Evolutionary conservation across 1,284 basidiomycete genomes (phyloP), one percentile per base, ranked within the genome.

Genomic region (Cryptococcus neoformans): DNA sequence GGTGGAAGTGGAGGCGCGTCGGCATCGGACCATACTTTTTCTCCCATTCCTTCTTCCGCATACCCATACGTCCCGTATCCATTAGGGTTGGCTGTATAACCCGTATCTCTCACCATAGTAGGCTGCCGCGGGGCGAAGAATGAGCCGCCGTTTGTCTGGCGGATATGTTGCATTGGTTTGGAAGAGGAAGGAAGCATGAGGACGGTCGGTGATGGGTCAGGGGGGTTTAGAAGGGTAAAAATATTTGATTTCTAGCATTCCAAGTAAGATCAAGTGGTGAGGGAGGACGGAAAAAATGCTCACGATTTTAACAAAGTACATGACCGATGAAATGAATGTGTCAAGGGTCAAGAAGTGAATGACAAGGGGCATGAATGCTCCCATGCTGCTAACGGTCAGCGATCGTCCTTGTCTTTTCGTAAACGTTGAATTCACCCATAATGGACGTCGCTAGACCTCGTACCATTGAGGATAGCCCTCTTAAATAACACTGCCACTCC

Each of bases 131-230:
- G 58, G 6, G 59, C 64, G 41, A 65, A 68, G 61, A 65, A 67
- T 1, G 62, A 60, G 35, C 51, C 49, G 6, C 51, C 58, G 47
- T 59, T 56, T 16, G 58, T 56, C 12, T 48, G 34, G 14, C 62
- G 60, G 39, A 58, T 35, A 53, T 68, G 63, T 37, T 58, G 47
- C 55, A 69, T 53, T 10, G 59, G 58, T 11, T 57, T 59, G 5
- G 53, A 46, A n/a, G 55, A 55, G 7, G 56, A 41, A 4, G 68
- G 67, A 6, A 68, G 58, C 17, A 70, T 56, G 16, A 70, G 53
- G 3, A 62, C 65, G 0, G 65, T 55, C 1, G 66, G 59, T 21
- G 65, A 59, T 9, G 68, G 67, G 1, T 57, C 51, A 3, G 67
- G 69, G 2, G 65, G 69, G 9, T 60, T 39, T 5, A 65, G 49